Evolutionary conservation across 306 rosid species (phyloP), one percentile per base, ranked within the genome.

Genomic region (Begonia peltatifolia): DNA sequence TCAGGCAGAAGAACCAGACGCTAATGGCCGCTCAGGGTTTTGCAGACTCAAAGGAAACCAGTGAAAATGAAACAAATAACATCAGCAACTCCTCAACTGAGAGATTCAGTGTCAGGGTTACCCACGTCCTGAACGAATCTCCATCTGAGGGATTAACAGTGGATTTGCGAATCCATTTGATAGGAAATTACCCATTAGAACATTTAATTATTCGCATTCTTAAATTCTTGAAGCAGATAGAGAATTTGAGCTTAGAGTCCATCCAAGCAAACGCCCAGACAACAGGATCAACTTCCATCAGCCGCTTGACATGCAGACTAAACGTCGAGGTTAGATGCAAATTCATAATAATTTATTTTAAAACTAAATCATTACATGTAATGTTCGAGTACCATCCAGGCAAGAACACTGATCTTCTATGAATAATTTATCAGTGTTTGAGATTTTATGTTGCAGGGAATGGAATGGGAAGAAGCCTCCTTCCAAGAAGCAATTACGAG

Each of bases 401-500:
- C 38, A 1, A 30, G 38, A 30, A 30, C 23, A 20, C 6, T 30
- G 38, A 30, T 30, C 8, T 30, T 30, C 38, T 30, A 30, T 7
- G 8, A 30, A 30, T 30, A 20, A 20, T n/a, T n/a, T n/a, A n/a
- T n/a, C n/a, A n/a, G n/a, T n/a, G n/a, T n/a, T n/a, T 20, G 23
- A 20, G 23, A 20, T 20, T 20, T 20, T 20, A 20, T 20, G 23
- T 30, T 2, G 38, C 38, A 30, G 38, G 38, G 38, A 7, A 7
- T 30, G 60, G 88, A 77, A 53, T 77, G 84, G 88, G 88, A 77
- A 79, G 77, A 74, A 58, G 11, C 68, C 15, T 56, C 65, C 75
- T 81, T 81, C 79, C 60, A 10, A 65, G 88, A 81, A 74, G 84
- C 88, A 56, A 74, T 77, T 53, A 75, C 64, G 51, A 72, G 84